These are phyloP conservation scores for Tremella mesenterica DNA, from an alignment of 768 basidiomycete species.

Conservation along the genomic window DNA sequence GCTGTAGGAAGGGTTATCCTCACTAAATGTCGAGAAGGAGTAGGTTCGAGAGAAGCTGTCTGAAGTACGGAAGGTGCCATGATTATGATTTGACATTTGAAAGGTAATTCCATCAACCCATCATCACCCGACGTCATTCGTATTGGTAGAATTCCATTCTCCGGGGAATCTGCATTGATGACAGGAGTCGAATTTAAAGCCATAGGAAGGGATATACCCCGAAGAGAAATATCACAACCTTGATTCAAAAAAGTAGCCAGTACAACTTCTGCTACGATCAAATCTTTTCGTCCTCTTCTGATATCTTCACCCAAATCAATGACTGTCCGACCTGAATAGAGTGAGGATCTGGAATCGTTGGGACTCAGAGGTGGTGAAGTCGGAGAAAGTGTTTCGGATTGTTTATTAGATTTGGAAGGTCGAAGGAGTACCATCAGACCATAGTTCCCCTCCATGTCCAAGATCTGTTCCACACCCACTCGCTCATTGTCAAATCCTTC, in stretches of 20 bases:
- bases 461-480: slow-evolving; percentile 18
- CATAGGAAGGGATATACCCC: slow-evolving; percentile 31
- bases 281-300: slow-evolving; percentile 51
- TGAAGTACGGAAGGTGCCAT: slow-evolving; percentile 68
- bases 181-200: no score
- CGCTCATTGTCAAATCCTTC: slow-evolving; percentile 27
- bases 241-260: slow-evolving; percentile 40
- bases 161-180: no score
- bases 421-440: slow-evolving; percentile 30
- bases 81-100: slow-evolving; percentile 56
- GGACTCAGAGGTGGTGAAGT: slow-evolving; percentile 15
- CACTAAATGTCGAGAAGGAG: slow-evolving; percentile 61
- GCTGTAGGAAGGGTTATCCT: slow-evolving; percentile 73
- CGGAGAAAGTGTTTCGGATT: slow-evolving; percentile 19
- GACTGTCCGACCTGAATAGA: slow-evolving; percentile 44
- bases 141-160: no score
- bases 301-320: slow-evolving; percentile 46
- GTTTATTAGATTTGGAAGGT: slow-evolving; percentile 6
- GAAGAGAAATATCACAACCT: slow-evolving; percentile 46
- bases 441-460: slow-evolving; percentile 24
- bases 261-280: slow-evolving; percentile 59
- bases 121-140: slow-evolving; percentile 42
- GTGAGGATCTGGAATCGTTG: slow-evolving; percentile 44
- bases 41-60: slow-evolving; percentile 54
- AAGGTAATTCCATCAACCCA: slow-evolving; percentile 28